Evolutionary conservation across 1,139 yeast species (phyloP).

Genomic region (Zygoascus hellenicus): DNA sequence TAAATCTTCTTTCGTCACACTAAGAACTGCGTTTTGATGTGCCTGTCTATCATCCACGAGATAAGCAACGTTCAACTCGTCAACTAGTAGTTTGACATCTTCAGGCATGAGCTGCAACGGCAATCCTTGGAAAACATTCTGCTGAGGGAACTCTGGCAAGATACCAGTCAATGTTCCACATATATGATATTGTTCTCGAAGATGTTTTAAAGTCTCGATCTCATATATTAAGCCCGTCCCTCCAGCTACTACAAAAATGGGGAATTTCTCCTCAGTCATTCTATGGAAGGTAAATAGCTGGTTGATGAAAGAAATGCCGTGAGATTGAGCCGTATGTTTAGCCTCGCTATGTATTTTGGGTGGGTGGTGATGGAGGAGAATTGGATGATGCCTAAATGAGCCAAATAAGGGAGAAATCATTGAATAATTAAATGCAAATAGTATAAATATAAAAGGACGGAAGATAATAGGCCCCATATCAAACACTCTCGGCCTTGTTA

Average conservation of each 20-base stretch:
- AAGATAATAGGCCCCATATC: background rate
- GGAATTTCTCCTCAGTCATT: slow-evolving; percentile 11
- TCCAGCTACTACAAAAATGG: slow-evolving; percentile 38
- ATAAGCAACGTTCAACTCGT: slow-evolving; percentile 33
- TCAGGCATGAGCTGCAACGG: slow-evolving; percentile 71
- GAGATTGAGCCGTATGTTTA: background rate
- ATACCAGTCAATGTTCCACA: slow-evolving; percentile 80
- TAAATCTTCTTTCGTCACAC: slow-evolving; percentile 18
- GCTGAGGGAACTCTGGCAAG: slow-evolving; percentile 84
- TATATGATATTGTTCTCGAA: slow-evolving; percentile 51
- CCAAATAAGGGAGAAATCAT: background rate
- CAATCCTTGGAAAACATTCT: slow-evolving; percentile 74
- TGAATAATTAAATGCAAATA: background rate
- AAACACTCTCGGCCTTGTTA: background rate
- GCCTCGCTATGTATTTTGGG: background rate
- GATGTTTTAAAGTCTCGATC: slow-evolving; percentile 44
- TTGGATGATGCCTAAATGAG: background rate
- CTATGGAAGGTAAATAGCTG: background rate
- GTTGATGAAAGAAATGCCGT: background rate
- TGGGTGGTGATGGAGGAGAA: background rate
- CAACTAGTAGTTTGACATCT: slow-evolving; percentile 65
- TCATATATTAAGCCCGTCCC: slow-evolving; percentile 51
- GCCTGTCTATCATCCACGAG: slow-evolving; percentile 31
- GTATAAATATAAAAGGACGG: background rate
- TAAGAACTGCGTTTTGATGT: slow-evolving; percentile 24